phyloP scores from a whole-genome alignment of 2,329 filamentous ascomycete species.

The Alternaria triticimaculans region DNA sequence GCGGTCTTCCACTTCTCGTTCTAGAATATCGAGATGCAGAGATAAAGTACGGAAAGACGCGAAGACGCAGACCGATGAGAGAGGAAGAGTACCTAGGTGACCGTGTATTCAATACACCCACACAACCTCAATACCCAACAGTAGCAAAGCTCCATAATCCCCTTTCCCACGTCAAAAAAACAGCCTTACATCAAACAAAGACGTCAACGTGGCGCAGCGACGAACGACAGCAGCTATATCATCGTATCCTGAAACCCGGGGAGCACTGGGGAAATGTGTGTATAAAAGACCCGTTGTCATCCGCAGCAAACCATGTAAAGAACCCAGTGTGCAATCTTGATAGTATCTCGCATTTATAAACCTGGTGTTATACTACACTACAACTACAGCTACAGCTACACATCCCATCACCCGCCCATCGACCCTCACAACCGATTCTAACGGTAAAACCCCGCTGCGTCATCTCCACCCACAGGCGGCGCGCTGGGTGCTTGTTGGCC shows the following conservation, averaged over 20 bases:
- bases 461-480: conserved; percentile 41
- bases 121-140: too few species aligned
- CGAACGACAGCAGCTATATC: background rate
- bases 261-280: background rate
- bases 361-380: background rate
- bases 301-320: background rate
- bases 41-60: background rate
- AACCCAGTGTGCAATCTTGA: background rate
- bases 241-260: background rate
- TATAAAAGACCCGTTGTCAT: background rate
- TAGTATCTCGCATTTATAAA: background rate
- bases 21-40: background rate
- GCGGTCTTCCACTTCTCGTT: background rate
- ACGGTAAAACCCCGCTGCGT: conserved; percentile 35
- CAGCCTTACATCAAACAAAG: background rate
- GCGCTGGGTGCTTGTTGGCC: conserved; percentile 40
- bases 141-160: too few species aligned
- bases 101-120: too few species aligned
- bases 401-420: background rate
- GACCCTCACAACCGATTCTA: conserved; percentile 13
- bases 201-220: background rate
- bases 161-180: background rate
- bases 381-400: background rate
- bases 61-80: background rate
- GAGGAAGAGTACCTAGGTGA: too few species aligned